Conservation (phyloP, 2,329 filamentous ascomycete genomes). For the Penicillium sp. region DNA sequence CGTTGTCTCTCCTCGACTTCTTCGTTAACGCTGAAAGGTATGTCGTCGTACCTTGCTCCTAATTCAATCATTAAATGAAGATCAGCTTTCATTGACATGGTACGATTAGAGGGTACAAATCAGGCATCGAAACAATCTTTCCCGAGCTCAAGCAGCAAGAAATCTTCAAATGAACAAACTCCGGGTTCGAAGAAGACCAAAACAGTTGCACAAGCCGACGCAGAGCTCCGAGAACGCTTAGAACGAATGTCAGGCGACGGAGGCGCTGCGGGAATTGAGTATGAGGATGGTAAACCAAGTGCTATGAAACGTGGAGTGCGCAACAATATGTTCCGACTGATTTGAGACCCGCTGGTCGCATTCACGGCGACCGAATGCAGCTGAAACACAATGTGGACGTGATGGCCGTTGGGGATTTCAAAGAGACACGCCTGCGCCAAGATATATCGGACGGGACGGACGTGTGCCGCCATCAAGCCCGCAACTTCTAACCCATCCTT, state of each 20-base stretch:
- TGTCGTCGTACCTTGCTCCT: neutral
- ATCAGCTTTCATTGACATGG: neutral
- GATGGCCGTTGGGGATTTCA: neutral
- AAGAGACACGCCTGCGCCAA: neutral
- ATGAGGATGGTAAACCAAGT: slow-evolving; percentile 72
- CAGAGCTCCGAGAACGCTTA: slow-evolving; percentile 67
- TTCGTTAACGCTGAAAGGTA: slow-evolving; percentile 13
- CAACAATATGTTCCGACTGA: slow-evolving; percentile 77
- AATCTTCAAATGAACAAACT: slow-evolving; percentile 14
- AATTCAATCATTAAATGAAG: neutral
- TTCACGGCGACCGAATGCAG: neutral
- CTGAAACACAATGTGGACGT: neutral
- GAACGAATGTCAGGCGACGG: slow-evolving; percentile 71
- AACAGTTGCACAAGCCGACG: slow-evolving; percentile 66
- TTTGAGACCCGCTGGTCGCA: slow-evolving; percentile 38
- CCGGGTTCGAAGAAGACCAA: slow-evolving; percentile 48
- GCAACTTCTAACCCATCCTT: neutral
- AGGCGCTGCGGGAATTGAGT: slow-evolving; percentile 71
- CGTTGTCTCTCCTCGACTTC: slow-evolving; percentile 9
- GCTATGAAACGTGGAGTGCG: slow-evolving; percentile 74
- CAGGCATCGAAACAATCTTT: neutral
- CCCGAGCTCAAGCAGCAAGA: neutral
- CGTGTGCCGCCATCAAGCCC: neutral
- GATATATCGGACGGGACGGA: neutral
- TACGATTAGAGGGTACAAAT: neutral